Conservation (phyloP, 1,139 yeast genomes). For the Geotrichum reessii region DNA sequence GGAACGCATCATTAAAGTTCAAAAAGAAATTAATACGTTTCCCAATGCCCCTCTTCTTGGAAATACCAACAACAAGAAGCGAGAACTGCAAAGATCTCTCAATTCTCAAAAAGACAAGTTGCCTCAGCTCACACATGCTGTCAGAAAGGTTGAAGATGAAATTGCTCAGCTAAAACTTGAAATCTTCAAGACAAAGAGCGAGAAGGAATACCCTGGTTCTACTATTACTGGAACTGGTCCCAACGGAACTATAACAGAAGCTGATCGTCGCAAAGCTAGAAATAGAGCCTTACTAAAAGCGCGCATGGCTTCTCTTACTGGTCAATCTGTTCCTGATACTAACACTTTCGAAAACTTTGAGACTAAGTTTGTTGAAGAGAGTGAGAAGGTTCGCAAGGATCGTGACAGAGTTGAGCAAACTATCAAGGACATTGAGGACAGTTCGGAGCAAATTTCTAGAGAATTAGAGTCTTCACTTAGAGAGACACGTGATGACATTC, state of each 20-base stretch:
- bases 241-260: constrained; percentile 74
- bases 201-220: constrained; percentile 61
- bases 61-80: constrained; percentile 32
- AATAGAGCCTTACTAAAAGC: constrained; percentile 72
- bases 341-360: constrained; percentile 50
- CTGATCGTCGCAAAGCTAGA: constrained; percentile 71
- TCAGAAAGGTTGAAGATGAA: constrained; percentile 57
- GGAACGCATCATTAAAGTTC: constrained; percentile 52
- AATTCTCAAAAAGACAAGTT: constrained; percentile 58
- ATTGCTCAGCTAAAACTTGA: constrained; percentile 66
- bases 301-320: constrained; percentile 89
- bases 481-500: constrained; percentile 34
- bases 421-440: constrained; percentile 58
- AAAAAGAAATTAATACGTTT: constrained; percentile 42
- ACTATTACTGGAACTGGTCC: constrained; percentile 76
- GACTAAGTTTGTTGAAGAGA: constrained; percentile 49
- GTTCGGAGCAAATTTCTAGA: constrained; percentile 65
- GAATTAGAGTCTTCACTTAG: constrained; percentile 46
- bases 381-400: constrained; percentile 52
- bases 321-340: constrained; percentile 51
- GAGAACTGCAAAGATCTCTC: constrained; percentile 47
- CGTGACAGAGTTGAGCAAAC: constrained; percentile 50
- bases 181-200: constrained; percentile 49
- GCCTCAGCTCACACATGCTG: constrained; percentile 60
- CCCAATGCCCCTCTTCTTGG: constrained; percentile 32